These are phyloP conservation scores for Fusarium brachygibbosum DNA, from an alignment of 2,329 filamentous ascomycete species.

Conservation along the genomic window DNA sequence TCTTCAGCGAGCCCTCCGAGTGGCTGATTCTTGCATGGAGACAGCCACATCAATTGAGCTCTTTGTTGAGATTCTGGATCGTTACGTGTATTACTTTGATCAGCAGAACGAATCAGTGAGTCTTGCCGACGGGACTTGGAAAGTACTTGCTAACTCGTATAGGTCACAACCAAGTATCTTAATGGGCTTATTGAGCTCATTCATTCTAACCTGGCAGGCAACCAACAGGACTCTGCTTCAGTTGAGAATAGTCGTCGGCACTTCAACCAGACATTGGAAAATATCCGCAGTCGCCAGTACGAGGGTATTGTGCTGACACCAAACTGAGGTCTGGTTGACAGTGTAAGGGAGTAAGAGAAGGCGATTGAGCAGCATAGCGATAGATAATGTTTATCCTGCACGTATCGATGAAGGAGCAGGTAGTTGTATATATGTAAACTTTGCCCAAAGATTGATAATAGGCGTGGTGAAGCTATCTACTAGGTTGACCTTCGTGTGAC, in stretches of 20 bases:
- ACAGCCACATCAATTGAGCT: slow-evolving; percentile 96
- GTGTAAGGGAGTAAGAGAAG: slow-evolving; percentile 17
- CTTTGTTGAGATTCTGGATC: slow-evolving; percentile 97
- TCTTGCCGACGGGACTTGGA: slow-evolving; percentile 1
- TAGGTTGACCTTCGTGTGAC: slow-evolving; percentile 5
- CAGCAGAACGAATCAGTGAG: slow-evolving; percentile 94
- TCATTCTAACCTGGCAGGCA: slow-evolving; percentile 92
- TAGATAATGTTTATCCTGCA: slow-evolving; percentile 48
- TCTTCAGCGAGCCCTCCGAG: slow-evolving; percentile 91
- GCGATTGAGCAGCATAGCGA: slow-evolving; percentile 40
- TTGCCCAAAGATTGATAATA: slow-evolving; percentile 40
- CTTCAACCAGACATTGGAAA: slow-evolving; percentile 94
- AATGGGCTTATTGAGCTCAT: slow-evolving; percentile 99
- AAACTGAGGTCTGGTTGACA: slow-evolving; percentile 50
- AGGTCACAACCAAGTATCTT: slow-evolving; percentile 95
- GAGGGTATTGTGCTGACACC: slow-evolving; percentile 86
- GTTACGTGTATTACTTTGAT: slow-evolving; percentile 99
- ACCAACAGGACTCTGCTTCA: slow-evolving; percentile 82
- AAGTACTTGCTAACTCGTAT: slow-evolving; percentile 29
- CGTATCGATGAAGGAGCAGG: slow-evolving; percentile 34
- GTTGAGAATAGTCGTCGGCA: slow-evolving; percentile 93
- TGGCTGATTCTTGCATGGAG: slow-evolving; percentile 99
- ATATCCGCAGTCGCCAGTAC: slow-evolving; percentile 91
- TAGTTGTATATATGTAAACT: slow-evolving; percentile 51
- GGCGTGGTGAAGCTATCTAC: slow-evolving; percentile 4